Base-by-base conservation (phyloP, 2,329 filamentous ascomycete genomes). In the Penicillium sp. region DNA sequence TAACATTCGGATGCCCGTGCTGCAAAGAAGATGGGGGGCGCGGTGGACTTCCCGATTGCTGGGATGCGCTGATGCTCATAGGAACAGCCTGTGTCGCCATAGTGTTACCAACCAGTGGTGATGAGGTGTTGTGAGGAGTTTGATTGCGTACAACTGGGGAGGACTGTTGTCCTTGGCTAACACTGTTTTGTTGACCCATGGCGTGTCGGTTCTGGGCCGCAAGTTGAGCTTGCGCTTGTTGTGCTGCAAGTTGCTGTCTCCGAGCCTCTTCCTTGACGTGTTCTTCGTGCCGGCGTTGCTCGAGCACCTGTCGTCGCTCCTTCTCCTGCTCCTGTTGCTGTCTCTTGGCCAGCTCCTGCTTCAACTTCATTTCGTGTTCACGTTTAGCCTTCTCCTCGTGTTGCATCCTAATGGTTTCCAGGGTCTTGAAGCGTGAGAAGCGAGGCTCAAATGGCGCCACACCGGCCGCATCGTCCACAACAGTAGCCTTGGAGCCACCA, bases 381-480 rank as follows among this genome's bases (percentile, higher is more conserved):
- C 72, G 72, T 57, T 76, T 76, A 9, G 73, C 75, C 66, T 86
- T 88, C 68, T 95, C 90, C 21, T 86, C 85, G 54, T 91, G 87
- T 36, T 90, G 84, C 49, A 84, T 78, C 67, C 87, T 90, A 62
- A 97, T 96, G 51, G 90, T 89, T 51, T 91, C 90, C 36, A 99
- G 84, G 1, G 90, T 85, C 76, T 97, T 97, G 73, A 97, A 97
- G 30, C 89, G 85, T 61, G 94, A 91, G 68, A 97, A 97, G 23
- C 88, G 84, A 29, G 88, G 86, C 68, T 95, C 91, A 63, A 95
- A 95, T 3, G 87, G 82, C n/a, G 85, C 81, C 5, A 82, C 81
- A 17, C 84, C 87, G 30, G 85, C 84, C 56, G 90, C 85, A 7
- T 85, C 87, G 66, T 96, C 91, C 17, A 82, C 84, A 53, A 89